Percentiles rank a stretch among this genome's conserved stretches.
Evolutionary conservation across 208 protist genomes (phyloP).

Genomic region (Crithidia brevicula): DNA sequence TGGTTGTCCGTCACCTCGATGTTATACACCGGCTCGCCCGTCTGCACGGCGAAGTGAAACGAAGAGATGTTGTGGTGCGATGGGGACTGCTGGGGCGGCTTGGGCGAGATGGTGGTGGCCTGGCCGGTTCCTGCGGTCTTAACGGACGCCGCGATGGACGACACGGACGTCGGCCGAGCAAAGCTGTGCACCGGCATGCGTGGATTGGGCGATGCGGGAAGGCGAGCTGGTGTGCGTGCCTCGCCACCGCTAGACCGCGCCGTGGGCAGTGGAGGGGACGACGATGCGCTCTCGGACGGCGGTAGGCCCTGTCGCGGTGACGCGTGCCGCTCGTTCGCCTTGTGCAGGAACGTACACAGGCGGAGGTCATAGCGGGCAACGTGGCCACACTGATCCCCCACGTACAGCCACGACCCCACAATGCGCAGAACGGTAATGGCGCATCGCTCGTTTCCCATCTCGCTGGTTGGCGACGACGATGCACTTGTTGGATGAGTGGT

Average conservation of each 20-base stretch:
- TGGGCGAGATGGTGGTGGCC: too few species aligned
- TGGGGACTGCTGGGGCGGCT: background rate
- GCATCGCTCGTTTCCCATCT: background rate
- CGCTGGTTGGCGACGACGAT: background rate
- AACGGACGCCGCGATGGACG: too few species aligned
- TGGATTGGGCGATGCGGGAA: background rate
- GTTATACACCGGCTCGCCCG: constrained; percentile 26
- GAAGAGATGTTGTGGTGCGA: background rate
- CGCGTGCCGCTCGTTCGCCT: background rate
- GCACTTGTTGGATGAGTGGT: background rate
- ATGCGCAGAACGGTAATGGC: constrained; percentile 23
- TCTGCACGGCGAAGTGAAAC: constrained; percentile 26
- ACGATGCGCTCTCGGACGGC: background rate
- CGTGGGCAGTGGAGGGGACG: background rate
- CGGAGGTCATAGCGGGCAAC: constrained; percentile 31
- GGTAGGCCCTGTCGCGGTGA: background rate
- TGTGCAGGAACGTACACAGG: constrained; percentile 4
- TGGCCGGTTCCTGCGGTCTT: too few species aligned
- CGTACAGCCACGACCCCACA: constrained; percentile 30
- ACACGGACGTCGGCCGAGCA: constrained; percentile 7
- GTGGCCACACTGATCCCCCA: constrained; percentile 28
- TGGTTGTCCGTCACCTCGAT: constrained; percentile 30
- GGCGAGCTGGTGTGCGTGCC: background rate
- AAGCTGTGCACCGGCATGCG: constrained; percentile 26
- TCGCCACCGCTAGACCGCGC: background rate